phyloP scores from a whole-genome alignment of 495 filamentous ascomycete species.

The Paragyromitra xinjiangensis region DNA sequence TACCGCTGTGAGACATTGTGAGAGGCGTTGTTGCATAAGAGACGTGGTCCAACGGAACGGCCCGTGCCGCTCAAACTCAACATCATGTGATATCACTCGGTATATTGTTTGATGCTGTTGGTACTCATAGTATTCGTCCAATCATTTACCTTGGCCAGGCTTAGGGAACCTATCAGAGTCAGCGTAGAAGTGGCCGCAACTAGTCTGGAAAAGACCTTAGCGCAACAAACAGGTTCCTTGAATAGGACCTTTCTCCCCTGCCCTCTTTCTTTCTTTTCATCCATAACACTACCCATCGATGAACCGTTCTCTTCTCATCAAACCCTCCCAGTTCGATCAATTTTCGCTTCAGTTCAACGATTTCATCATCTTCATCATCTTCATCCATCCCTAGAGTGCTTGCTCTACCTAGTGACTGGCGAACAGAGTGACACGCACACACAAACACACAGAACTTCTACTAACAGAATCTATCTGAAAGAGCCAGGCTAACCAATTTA shows the following conservation, averaged over 20 bases:
- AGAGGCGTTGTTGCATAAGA: not conserved
- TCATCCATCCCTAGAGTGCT: not conserved
- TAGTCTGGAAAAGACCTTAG: not conserved
- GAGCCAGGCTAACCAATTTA: not conserved
- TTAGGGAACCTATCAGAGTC: not conserved
- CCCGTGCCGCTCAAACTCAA: not conserved
- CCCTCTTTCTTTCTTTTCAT: not conserved
- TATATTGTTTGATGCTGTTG: not conserved
- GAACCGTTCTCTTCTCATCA: not conserved
- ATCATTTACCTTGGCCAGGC: not conserved
- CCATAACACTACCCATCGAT: too few relatives aligned
- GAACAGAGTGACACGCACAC: not conserved
- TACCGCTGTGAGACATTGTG: not conserved
- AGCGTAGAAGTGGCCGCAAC: not conserved
- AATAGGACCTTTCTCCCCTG: not conserved
- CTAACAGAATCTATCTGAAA: not conserved
- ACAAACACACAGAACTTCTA: not conserved
- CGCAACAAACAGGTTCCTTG: not conserved
- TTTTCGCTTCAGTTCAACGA: not conserved
- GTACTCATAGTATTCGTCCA: too few relatives aligned
- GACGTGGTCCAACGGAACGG: slow-evolving; percentile 3
- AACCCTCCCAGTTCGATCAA: not conserved
- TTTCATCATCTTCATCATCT: not conserved
- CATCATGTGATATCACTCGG: slow-evolving; percentile 10
- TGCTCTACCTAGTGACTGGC: not conserved